Base-by-base conservation (phyloP, 192 early-diverging fungal genomes). In the Lobosporangium transversale region DNA sequence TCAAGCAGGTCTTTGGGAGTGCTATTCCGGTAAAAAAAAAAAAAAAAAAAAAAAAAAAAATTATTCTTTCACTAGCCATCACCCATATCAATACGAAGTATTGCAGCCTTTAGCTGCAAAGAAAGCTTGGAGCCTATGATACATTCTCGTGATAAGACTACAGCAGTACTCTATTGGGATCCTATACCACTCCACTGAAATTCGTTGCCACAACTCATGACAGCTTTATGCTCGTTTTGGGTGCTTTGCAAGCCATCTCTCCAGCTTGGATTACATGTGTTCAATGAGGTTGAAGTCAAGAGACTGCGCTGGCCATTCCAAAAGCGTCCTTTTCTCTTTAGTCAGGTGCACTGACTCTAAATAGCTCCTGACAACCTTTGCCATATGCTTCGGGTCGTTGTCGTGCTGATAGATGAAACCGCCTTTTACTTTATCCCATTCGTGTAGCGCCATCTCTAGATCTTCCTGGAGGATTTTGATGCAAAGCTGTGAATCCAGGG, bases 351-450 rank as follows among this genome's bases (percentile, higher is more conserved):
- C 23, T 23, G 31, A 37, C 0, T 47, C 48, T 56, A 79, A 29
- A 20, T 58, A 70, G 0, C 49, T 62, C 35, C 48, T 50, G 15
- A 58, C 51, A 17, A 57, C 35, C 31, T 70, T 58, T 3, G 63
- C 36, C 14, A 48, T 79, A 50, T 79, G 78, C 56, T 79, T 79
- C 0, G 68, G 78, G 45, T 70, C 68, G 33, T 79, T 78, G 58
- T 81, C 68, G 5, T 79, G 65, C 18, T 79, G 68, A 26, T 79
- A 79, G 53, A 62, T 42, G 14, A 66, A 20, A 20, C 62, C 36
- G 20, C 61, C 43, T 3, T 45, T 15, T 27, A n/a, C 52, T 21
- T 67, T 42, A 27, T 51, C 58, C 48, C 53, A 58, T 18, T 66
- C 52, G 14, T 60, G 30, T 1, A 67, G 10, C 10, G 73, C 62